phyloP scores from a whole-genome alignment of 2,329 filamentous ascomycete genomes.

The Aureobasidium mangrovei region DNA sequence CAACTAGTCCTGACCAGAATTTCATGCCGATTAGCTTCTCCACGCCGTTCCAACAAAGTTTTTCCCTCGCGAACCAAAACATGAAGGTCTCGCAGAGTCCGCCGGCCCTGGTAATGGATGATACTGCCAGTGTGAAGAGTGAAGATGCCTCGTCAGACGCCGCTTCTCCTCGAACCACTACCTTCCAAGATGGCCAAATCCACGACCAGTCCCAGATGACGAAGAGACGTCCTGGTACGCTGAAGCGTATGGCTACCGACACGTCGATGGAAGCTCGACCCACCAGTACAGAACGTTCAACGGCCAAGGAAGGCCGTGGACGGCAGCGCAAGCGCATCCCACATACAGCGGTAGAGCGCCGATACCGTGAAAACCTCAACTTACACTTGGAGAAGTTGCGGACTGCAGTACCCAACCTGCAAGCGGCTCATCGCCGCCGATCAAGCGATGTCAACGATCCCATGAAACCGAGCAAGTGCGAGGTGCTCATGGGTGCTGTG shows the following conservation, averaged over 20 bases:
- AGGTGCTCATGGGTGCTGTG: conserved; percentile 28
- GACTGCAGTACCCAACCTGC: conserved; percentile 25
- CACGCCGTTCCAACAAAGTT: not conserved
- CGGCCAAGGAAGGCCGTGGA: conserved; percentile 17
- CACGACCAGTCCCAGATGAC: not conserved
- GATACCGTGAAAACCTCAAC: conserved; percentile 31
- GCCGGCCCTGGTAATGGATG: not conserved
- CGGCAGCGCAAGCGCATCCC: conserved; percentile 29
- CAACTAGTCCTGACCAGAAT: not conserved
- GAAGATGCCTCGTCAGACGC: not conserved
- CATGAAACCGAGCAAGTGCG: conserved; percentile 29
- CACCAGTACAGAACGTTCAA: not conserved
- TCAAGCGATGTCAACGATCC: conserved; percentile 16
- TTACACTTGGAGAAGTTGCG: conserved; percentile 28
- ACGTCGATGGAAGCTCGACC: not conserved
- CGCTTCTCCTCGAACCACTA: not conserved
- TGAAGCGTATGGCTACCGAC: conserved; percentile 3
- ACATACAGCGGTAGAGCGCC: conserved; percentile 28
- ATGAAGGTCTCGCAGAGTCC: not conserved
- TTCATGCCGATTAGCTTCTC: not conserved
- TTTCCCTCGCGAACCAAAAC: not conserved
- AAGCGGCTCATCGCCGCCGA: conserved; percentile 18
- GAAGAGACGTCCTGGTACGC: not conserved
- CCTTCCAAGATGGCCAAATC: not conserved
- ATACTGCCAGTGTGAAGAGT: conserved; percentile 6